A percentile compares a stretch with the other conserved stretches of the same genome.
These are phyloP conservation scores for Parascedosporium putredinis DNA, from an alignment of 2,329 filamentous ascomycete genomes.

Conservation along the genomic window DNA sequence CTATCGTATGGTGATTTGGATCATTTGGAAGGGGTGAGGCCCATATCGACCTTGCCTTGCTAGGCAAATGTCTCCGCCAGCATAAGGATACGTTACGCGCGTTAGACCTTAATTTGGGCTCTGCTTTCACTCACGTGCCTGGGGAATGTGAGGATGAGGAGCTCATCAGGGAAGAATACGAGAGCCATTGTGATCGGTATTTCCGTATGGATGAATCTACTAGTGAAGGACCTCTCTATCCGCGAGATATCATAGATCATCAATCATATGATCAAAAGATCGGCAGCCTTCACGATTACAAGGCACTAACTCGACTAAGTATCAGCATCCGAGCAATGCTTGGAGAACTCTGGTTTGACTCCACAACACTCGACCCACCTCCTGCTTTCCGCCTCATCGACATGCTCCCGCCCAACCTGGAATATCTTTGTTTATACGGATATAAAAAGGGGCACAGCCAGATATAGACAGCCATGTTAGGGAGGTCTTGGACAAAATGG, in stretches of 20 bases:
- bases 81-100: constrained; percentile 8
- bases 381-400: constrained; percentile 10
- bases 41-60: constrained; percentile 4
- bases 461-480: constrained; percentile 6
- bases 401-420: constrained; percentile 9
- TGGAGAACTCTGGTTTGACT: neutral
- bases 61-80: constrained; percentile 9
- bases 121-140: neutral
- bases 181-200: neutral
- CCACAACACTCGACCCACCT: neutral
- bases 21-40: neutral
- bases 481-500: constrained; percentile 10
- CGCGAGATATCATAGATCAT: neutral
- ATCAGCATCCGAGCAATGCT: constrained; percentile 1
- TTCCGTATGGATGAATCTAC: neutral
- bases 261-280: constrained; percentile 7
- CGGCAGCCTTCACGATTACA: constrained; percentile 9
- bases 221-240: constrained; percentile 2
- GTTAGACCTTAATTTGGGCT: constrained; percentile 10
- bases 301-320: constrained; percentile 8
- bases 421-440: constrained; percentile 11
- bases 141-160: neutral
- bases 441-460: constrained; percentile 9
- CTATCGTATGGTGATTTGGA: constrained; percentile 7
- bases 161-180: neutral